Base-by-base conservation (phyloP, 768 basidiomycete species). In the Kwoniella sp. region DNA sequence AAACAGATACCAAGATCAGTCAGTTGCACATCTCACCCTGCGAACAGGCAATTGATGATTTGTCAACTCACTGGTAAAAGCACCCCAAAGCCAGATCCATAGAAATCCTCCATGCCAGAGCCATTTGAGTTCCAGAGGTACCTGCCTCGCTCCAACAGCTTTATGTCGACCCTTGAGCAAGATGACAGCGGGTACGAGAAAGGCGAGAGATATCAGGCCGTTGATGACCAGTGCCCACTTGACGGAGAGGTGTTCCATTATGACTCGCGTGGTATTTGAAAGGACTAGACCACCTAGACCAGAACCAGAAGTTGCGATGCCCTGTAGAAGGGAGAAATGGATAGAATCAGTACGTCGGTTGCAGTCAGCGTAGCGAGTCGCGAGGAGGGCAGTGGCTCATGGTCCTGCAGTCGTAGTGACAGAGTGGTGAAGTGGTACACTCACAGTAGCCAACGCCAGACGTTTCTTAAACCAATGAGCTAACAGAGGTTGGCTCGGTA, bases 161-260 rank as follows among this genome's bases (percentile, higher is more conserved):
- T 75, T 72, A 48, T 72, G 67, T 33, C 80, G 64, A 13, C 70
- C 71, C 49, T 68, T 68, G n/a, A 80, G 24, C 19, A 81, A 63
- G 10, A 76, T 12, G 0, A 78, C 60, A 21, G 67, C 64, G 13
- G 80, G 80, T 21, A 78, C 48, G 8, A 78, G 60, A 29, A 76
- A 71, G 0, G 65, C 72, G 9, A 67, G 53, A 19, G 74, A 74
- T 26, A 79, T 71, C 4, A 74, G 57, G 2, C 77, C 80, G 55
- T 81, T 81, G 67, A 80, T 76, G 54, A 74, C 63, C 1, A 74
- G 48, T 3, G 73, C 62, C 68, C 69, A 74, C 33, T 72, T 71
- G 29, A 74, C 73, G 40, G 64, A 64, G 26, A 72, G 58, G 25
- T 30, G 17, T 25, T 69, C 67, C 7, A 74, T 55, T 4, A 61